Conservation (phyloP, 1,284 basidiomycete species). For the Cryptococcus amylolentus region DNA sequence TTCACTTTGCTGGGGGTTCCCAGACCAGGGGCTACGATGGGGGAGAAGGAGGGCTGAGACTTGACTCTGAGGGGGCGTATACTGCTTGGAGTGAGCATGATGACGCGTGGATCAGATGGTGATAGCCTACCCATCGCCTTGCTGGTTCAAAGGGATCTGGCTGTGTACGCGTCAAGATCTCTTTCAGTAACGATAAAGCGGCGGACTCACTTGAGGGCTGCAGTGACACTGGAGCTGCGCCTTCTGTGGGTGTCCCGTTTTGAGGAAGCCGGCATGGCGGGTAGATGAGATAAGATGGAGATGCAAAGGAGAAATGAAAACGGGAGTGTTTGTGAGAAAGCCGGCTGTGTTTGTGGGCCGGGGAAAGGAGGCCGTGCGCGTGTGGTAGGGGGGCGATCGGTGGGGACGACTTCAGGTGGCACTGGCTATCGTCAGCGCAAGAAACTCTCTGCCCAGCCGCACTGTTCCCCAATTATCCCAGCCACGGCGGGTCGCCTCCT, state of each 20-base stretch:
- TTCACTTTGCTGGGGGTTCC: conserved; percentile 7
- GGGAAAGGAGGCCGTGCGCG: too few species aligned
- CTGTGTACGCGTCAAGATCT: conserved; percentile 12
- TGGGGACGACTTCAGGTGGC: too few species aligned
- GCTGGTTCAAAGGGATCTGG: conserved; percentile 37
- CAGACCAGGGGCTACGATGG: conserved; percentile 25
- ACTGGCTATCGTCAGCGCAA: too few species aligned
- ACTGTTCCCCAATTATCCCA: too few species aligned
- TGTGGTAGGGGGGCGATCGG: too few species aligned
- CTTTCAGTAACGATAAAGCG: neutral
- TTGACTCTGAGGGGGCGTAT: neutral
- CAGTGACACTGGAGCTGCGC: conserved; percentile 38
- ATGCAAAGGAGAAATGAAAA: too few species aligned
- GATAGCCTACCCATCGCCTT: neutral
- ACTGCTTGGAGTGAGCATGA: conserved; percentile 23
- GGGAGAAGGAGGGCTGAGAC: neutral
- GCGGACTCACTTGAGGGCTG: conserved; percentile 32
- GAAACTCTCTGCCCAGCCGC: too few species aligned
- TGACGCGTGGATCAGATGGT: neutral
- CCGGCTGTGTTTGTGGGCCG: too few species aligned
- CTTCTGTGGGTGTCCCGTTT: conserved; percentile 11
- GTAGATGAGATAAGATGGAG: too few species aligned
- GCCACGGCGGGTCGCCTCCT: too few species aligned
- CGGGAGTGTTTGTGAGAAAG: too few species aligned
- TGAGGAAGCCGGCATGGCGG: too few species aligned